Evolutionary conservation across 2,329 filamentous ascomycete genomes (phyloP).

Genomic region (Magnaporthales sp.): DNA sequence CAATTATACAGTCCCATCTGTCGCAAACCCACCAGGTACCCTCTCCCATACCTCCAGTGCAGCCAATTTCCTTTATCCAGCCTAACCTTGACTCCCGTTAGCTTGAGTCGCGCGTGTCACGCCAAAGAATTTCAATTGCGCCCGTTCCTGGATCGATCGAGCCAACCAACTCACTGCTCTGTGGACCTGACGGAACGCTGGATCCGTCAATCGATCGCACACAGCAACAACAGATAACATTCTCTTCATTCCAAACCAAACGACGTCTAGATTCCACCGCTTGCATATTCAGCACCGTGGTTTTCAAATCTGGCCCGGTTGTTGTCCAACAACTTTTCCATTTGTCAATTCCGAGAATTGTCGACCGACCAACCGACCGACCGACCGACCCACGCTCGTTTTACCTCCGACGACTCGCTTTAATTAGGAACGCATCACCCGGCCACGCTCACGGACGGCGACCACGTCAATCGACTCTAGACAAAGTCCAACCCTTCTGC

Average conservation of each 20-base stretch:
- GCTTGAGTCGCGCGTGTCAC: neutral
- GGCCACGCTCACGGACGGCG: neutral
- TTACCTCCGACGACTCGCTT: neutral
- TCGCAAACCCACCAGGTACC: neutral
- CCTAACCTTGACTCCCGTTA: neutral
- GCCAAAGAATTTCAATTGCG: neutral
- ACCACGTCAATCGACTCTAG: neutral
- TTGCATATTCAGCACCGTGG: neutral
- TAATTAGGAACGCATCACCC: neutral
- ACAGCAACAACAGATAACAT: neutral
- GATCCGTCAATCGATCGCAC: neutral
- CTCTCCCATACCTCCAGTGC: neutral
- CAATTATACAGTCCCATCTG: neutral
- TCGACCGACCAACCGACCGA: neutral
- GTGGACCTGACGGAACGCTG: neutral
- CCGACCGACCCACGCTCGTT: neutral
- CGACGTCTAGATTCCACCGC: neutral
- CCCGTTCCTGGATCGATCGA: neutral
- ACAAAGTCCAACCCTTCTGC: neutral
- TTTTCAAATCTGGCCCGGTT: neutral
- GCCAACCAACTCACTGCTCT: neutral
- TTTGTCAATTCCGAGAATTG: neutral
- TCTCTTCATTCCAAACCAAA: neutral
- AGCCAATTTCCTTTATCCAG: neutral
- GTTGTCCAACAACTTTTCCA: neutral